These are phyloP conservation scores for Polygonum aviculare DNA, from an alignment of 148 eudicot genomes.

Conservation along the genomic window DNA sequence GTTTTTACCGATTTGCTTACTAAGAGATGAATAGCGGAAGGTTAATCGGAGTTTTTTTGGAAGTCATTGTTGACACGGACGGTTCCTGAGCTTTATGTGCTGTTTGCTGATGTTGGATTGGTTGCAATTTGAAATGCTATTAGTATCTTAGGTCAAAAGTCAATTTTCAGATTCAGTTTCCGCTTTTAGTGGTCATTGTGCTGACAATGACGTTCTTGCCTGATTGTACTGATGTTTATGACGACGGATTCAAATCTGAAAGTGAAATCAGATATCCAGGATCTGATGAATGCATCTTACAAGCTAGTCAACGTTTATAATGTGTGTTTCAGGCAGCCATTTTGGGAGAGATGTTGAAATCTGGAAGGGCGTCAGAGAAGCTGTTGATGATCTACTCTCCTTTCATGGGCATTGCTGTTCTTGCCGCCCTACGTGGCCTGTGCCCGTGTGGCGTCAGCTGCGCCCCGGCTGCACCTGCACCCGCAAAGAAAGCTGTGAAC, in stretches of 20 bases:
- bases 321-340: constrained; percentile 45
- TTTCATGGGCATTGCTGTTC: constrained; percentile 47
- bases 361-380: constrained; percentile 52
- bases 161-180: no score
- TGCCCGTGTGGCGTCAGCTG: constrained; percentile 15
- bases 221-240: neutral
- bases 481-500: constrained; percentile 9
- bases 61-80: no score
- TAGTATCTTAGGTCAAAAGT: no score
- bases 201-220: neutral
- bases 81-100: no score
- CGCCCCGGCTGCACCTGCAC: constrained; percentile 21
- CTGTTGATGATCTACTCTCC: constrained; percentile 56
- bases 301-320: neutral
- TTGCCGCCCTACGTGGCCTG: constrained; percentile 62
- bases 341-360: constrained; percentile 40
- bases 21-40: no score
- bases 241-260: neutral
- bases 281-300: neutral
- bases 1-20: no score
- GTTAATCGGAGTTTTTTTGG: no score
- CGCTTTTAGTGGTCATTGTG: neutral
- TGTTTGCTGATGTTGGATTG: no score
- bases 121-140: no score
- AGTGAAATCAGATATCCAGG: neutral